Percentiles rank a stretch among this genome's conserved stretches.
Conservation (phyloP, 2,329 filamentous ascomycete species). For the Calonectria hongkongensis region DNA sequence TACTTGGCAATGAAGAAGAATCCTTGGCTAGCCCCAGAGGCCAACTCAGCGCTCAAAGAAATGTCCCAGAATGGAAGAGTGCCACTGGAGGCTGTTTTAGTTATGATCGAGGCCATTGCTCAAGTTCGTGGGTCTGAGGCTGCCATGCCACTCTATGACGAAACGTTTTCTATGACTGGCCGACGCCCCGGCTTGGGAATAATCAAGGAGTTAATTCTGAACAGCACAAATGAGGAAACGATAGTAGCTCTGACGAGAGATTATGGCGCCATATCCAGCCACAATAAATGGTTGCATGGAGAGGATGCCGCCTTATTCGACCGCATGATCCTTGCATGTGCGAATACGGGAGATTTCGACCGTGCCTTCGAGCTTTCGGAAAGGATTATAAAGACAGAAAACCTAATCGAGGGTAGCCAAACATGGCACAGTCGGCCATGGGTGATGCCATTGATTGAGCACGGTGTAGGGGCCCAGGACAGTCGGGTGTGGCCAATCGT, state of each 20-base stretch:
- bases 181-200: conserved; percentile 52
- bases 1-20: conserved; percentile 72
- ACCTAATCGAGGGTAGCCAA: conserved; percentile 7
- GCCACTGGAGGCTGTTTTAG: conserved; percentile 61
- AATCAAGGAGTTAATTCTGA: conserved; percentile 57
- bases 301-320: conserved; percentile 48
- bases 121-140: conserved; percentile 54
- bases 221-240: conserved; percentile 53
- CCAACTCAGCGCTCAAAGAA: conserved; percentile 74
- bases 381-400: conserved; percentile 38
- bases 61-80: conserved; percentile 64
- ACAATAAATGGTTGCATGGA: conserved; percentile 36
- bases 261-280: conserved; percentile 53
- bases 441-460: conserved; percentile 55
- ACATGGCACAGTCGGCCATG: conserved; percentile 49
- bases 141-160: conserved; percentile 59
- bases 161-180: conserved; percentile 55
- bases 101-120: conserved; percentile 60
- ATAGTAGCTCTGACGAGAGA: conserved; percentile 55
- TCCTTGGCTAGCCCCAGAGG: conserved; percentile 67
- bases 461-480: conserved; percentile 56
- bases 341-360: conserved; percentile 56
- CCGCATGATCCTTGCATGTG: conserved; percentile 56
- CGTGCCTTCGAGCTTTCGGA: conserved; percentile 59
- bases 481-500: conserved; percentile 58